Base-by-base conservation (phyloP, 2,329 filamentous ascomycete genomes). In the Ophiocordyceps camponoti-rufipedis region DNA sequence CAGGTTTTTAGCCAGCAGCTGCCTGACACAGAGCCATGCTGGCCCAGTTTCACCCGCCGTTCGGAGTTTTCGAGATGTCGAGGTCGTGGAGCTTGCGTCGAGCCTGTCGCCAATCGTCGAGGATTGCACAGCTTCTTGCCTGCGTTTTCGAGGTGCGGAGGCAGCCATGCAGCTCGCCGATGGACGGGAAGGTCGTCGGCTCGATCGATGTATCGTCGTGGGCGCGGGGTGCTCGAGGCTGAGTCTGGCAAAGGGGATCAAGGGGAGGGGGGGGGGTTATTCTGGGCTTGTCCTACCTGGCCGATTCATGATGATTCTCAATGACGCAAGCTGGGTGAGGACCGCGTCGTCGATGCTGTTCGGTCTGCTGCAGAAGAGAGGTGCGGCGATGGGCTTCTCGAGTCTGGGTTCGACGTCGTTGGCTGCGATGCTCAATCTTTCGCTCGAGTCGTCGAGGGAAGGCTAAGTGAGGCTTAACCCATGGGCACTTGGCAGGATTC, bases 261-360 rank as follows among this genome's bases (percentile, higher is more conserved):
- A 35, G n/a, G 35, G 35, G 12, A 4, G 18, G 16, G n/a, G 35
- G 16, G 16, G 35, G 16, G 33, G 38, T 28, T 50, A 23, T 47
- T 53, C 48, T 51, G 54, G 57, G 53, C 52, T 50, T 53, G 56
- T 57, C 66, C 61, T 75, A 76, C 72, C 72, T 75, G 70, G 68
- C 67, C 72, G 68, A 61, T 75, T 75, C 72, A 76, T 76, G 58
- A 60, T 67, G 61, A 57, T 50, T 47, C n/a, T 39, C 28, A 41
- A 40, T 46, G 29, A 47, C 33, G 29, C 11, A 29, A 39, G 47
- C 41, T 16, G 31, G 23, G 14, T 33, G 5, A n/a, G 28, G 29
- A 28, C 28, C 35, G 33, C 33, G 41, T n/a, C 23, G 19, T 11
- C 9, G 16, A 28, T 28, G 2, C 19, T 33, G 9, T 8, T 40